Base-by-base conservation (phyloP, 2,329 filamentous ascomycete species). In the Macrophomina pseudophaseolina region DNA sequence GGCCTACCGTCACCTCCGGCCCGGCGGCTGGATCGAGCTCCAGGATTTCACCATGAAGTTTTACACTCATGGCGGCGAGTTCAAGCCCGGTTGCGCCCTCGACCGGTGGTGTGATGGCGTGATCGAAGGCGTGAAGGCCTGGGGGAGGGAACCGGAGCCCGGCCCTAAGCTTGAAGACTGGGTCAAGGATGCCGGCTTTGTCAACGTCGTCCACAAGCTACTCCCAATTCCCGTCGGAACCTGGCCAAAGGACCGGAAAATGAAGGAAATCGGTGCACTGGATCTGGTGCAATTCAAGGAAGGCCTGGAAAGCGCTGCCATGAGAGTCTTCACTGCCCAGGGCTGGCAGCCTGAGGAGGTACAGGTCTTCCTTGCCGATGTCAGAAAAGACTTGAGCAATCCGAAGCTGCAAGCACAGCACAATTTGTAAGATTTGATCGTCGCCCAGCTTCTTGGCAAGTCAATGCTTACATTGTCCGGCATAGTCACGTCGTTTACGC, bases 1-100 rank as follows among this genome's bases (percentile, higher is more conserved):
- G 53, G 80, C 87, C 4, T 84, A 85, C 67, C 75, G 81, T 67
- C 80, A 75, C 68, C 72, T 74, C 8, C 74, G 74, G 59, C 73
- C 73, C 1, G 72, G 73, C 42, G 74, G 74, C 53, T 78, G 75
- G 74, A 73, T 76, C 59, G 72, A 78, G 64, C 74, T 77, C 40
- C 70, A 73, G 64, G 73, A 74, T 48, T 74, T 72, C 68, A 70
- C 72, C 58, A 70, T 70, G 35, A 49, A 52, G 16, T 73, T 72
- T 64, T 73, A 73, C 66, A 73, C 71, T 16, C 70, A 72, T 71
- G 76, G 80, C 71, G 77, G 73, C 63, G 78, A 69, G 35, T 68
- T 74, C 71, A 68, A 46, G 42, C 38, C 38, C 1, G 64, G 53
- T 52, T 66, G 71, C 68, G 4, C 53, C 64, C 32, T 69, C 52